Percentiles rank a stretch among this genome's conserved stretches.
Conservation (phyloP, 1,284 basidiomycete species). For the Phellopilus nigrolimitatus region DNA sequence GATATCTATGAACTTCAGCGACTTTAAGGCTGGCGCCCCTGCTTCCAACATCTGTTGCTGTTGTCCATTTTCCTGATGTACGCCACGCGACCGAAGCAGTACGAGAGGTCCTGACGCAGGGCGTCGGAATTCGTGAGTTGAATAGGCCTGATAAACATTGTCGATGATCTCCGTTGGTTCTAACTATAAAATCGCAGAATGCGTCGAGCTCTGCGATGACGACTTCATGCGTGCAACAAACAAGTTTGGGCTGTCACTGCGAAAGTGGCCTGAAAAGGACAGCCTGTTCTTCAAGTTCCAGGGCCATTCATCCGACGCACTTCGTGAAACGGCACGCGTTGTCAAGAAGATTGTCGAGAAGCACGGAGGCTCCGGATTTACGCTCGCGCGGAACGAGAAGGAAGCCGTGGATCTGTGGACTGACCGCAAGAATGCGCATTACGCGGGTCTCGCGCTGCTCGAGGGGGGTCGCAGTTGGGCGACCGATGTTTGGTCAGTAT, state of each 20-base stretch:
- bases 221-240: conserved; percentile 71
- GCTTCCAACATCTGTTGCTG: conserved; percentile 70
- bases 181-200: conserved; percentile 40
- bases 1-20: conserved; percentile 34
- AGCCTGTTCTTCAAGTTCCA: conserved; percentile 88
- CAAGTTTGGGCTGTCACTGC: conserved; percentile 49
- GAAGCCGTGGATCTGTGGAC: conserved; percentile 80
- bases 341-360: conserved; percentile 54
- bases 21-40: conserved; percentile 79
- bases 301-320: conserved; percentile 55
- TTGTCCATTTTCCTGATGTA: conserved; percentile 65
- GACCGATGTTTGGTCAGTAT: conserved; percentile 79
- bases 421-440: conserved; percentile 82
- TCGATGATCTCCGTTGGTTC: background rate
- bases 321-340: conserved; percentile 59
- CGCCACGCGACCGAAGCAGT: conserved; percentile 69
- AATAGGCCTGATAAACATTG: background rate
- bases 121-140: conserved; percentile 60
- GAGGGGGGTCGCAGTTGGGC: conserved; percentile 66
- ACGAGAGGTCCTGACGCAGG: conserved; percentile 70
- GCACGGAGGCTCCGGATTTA: conserved; percentile 68
- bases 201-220: conserved; percentile 75
- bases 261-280: conserved; percentile 65
- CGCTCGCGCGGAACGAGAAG: conserved; percentile 59
- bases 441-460: conserved; percentile 62